These are phyloP conservation scores for Laguncularia racemosa DNA, from an alignment of 345 rosid species.

Conservation along the genomic window DNA sequence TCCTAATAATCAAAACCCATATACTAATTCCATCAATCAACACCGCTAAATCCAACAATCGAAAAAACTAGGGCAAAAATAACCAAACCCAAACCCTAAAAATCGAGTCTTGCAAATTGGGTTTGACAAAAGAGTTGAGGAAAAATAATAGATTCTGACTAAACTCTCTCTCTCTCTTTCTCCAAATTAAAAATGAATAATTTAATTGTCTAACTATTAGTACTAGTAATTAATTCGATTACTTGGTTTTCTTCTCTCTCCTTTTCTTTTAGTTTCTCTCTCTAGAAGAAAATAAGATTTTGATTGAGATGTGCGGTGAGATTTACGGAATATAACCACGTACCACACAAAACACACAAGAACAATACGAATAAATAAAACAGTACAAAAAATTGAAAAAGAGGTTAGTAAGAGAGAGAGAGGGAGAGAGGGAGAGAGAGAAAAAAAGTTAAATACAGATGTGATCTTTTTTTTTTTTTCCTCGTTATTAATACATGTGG, in stretches of 20 bases:
- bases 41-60: slow-evolving; percentile 1
- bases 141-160: slow-evolving; percentile 20
- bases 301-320: slow-evolving; percentile 65
- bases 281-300: not conserved
- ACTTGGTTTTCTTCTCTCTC: not conserved
- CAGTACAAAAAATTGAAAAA: slow-evolving; percentile 2
- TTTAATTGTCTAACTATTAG: not conserved
- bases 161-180: slow-evolving; percentile 18
- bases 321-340: slow-evolving; percentile 15
- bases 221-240: slow-evolving; percentile 4
- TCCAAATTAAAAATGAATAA: slow-evolving; percentile 12
- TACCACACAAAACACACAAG: slow-evolving; percentile 12
- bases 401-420: slow-evolving; percentile 7
- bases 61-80: not conserved
- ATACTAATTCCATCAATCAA: slow-evolving; percentile 29
- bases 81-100: slow-evolving; percentile 11
- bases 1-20: not conserved
- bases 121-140: slow-evolving; percentile 26
- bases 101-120: slow-evolving; percentile 14
- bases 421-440: slow-evolving; percentile 1
- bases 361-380: slow-evolving; percentile 12
- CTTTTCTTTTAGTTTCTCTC: not conserved
- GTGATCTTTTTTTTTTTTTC: not conserved
- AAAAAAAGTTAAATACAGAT: not conserved
- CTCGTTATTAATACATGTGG: not conserved